phyloP scores from a whole-genome alignment of 805 yeast species.

The Komagataella ulmi region DNA sequence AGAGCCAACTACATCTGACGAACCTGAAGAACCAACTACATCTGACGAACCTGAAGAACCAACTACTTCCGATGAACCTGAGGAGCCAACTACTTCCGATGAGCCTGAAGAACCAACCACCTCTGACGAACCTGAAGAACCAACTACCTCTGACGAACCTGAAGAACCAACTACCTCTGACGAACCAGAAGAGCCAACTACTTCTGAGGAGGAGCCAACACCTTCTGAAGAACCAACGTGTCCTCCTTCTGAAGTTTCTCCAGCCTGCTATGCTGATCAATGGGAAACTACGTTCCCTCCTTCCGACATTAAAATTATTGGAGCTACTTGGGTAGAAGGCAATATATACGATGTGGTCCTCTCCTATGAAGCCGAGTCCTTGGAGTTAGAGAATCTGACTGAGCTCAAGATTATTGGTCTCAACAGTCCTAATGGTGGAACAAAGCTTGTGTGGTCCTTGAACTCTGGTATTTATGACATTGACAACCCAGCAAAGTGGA shows the following conservation, averaged over 20 bases:
- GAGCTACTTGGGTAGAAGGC: not conserved
- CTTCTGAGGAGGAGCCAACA: too few species aligned
- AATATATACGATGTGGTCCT: not conserved
- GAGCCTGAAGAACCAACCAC: not conserved
- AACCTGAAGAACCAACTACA: not conserved
- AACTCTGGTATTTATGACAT: not conserved
- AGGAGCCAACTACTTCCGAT: not conserved
- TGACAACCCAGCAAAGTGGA: not conserved
- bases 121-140: not conserved
- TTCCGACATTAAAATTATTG: not conserved
- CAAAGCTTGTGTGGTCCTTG: not conserved
- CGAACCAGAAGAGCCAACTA: too few species aligned
- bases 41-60: not conserved
- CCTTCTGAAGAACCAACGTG: too few species aligned
- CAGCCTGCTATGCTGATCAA: not conserved
- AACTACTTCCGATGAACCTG: not conserved
- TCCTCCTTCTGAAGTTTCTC: not conserved
- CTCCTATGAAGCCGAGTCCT: not conserved
- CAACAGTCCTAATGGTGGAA: not conserved
- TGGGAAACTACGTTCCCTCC: constrained; percentile 2
- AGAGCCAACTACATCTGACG: not conserved
- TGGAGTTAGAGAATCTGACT: not conserved
- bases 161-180: too few species aligned
- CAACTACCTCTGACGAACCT: not conserved
- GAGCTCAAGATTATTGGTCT: not conserved